phyloP scores from a whole-genome alignment of 257 asterid species.

The Solanum gracilifrons region DNA sequence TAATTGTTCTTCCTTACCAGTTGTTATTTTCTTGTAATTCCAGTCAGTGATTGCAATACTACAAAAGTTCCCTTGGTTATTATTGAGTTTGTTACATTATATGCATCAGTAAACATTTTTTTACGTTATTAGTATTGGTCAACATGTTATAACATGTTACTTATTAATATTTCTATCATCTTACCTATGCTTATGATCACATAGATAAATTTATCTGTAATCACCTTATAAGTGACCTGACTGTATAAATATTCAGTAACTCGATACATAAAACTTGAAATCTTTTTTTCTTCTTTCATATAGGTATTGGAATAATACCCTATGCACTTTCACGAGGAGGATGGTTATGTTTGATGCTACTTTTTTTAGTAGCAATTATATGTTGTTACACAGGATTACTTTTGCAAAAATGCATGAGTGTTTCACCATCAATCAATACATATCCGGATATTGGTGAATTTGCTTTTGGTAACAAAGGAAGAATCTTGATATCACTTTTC shows the following conservation, averaged over 20 bases:
- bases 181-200: too few relatives aligned
- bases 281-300: not conserved
- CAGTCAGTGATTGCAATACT: too few relatives aligned
- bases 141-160: not conserved
- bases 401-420: slow-evolving; percentile 30
- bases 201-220: not conserved
- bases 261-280: not conserved
- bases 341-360: too few relatives aligned
- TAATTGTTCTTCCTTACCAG: too few relatives aligned
- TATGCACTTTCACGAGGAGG: too few relatives aligned
- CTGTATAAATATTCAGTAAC: not conserved
- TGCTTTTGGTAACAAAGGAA: slow-evolving; percentile 32
- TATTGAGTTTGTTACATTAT: too few relatives aligned
- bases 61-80: too few relatives aligned
- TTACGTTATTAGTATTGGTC: not conserved
- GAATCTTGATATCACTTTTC: slow-evolving; percentile 14
- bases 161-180: not conserved
- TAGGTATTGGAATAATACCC: too few relatives aligned
- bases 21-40: too few relatives aligned
- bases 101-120: too few relatives aligned
- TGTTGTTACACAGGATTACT: slow-evolving; percentile 43
- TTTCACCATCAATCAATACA: slow-evolving; percentile 17
- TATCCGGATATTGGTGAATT: slow-evolving; percentile 21
- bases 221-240: not conserved
- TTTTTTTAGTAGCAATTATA: too few relatives aligned